Evolutionary conservation across 208 protist species (phyloP).

Genomic region (Herpetomonas muscarum): DNA sequence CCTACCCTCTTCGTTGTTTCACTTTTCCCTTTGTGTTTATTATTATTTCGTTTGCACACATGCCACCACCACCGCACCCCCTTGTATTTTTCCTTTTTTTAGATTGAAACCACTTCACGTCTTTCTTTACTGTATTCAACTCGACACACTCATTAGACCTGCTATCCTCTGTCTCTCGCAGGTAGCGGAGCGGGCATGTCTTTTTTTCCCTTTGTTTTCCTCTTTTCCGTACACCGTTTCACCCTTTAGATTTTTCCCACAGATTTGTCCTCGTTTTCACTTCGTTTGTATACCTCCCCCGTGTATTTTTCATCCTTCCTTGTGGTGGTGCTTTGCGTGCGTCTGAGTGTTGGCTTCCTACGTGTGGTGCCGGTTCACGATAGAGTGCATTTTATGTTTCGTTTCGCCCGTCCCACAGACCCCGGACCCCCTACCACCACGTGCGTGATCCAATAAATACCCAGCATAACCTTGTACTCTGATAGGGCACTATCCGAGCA

Average conservation of each 20-base stretch:
- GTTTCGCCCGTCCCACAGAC: too few species aligned
- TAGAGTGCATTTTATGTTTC: too few species aligned
- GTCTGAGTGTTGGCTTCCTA: background rate
- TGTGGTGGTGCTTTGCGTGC: slow-evolving; percentile 9
- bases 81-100: background rate
- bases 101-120: background rate
- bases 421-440: too few species aligned
- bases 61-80: background rate
- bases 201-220: slow-evolving; percentile 2
- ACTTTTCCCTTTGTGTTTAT: background rate
- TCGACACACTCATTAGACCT: slow-evolving; percentile 2
- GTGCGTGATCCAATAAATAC: too few species aligned
- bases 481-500: too few species aligned
- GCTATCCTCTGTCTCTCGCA: background rate
- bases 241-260: background rate
- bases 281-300: slow-evolving; percentile 3
- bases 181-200: background rate
- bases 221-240: background rate
- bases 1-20: background rate
- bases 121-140: background rate
- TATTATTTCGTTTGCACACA: background rate
- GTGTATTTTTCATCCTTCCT: slow-evolving; percentile 1
- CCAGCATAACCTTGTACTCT: too few species aligned
- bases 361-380: too few species aligned
- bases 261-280: slow-evolving; percentile 6